A percentile compares a stretch with the other conserved stretches of the same genome.
Conservation (phyloP, 495 filamentous ascomycete genomes). For the Polyplosphaeria fusca region DNA sequence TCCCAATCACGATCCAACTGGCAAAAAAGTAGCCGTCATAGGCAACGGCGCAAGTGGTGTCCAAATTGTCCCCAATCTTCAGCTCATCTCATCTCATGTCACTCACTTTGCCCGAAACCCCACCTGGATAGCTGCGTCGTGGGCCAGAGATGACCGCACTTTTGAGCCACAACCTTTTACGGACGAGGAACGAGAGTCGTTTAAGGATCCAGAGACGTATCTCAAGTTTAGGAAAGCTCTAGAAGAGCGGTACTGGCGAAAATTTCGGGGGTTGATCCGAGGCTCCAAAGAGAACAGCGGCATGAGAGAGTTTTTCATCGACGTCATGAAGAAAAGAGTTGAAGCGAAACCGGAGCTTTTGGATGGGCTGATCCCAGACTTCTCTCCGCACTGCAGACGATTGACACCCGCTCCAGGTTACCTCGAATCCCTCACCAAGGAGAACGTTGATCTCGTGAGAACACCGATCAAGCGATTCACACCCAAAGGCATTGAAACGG, state of each 20-base stretch:
- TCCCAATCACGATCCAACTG: slow-evolving; percentile 46
- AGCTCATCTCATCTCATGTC: slow-evolving; percentile 56
- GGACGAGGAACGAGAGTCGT: slow-evolving; percentile 49
- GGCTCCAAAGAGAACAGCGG: slow-evolving; percentile 25
- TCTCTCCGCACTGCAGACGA: slow-evolving; percentile 64
- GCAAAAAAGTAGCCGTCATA: slow-evolving; percentile 59
- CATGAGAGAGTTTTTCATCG: slow-evolving; percentile 18
- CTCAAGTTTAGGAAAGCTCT: slow-evolving; percentile 49
- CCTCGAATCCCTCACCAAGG: slow-evolving; percentile 62
- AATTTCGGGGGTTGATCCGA: slow-evolving; percentile 51
- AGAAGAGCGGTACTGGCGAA: slow-evolving; percentile 57
- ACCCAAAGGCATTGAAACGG: slow-evolving; percentile 46
- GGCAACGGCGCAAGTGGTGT: slow-evolving; percentile 59
- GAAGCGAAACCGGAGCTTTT: slow-evolving; percentile 54
- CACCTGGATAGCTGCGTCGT: slow-evolving; percentile 67
- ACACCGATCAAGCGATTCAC: slow-evolving; percentile 58
- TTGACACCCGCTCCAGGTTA: slow-evolving; percentile 71
- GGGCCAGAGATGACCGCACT: slow-evolving; percentile 43
- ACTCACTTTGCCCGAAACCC: slow-evolving; percentile 64
- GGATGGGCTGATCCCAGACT: slow-evolving; percentile 59
- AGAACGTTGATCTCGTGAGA: slow-evolving; percentile 61
- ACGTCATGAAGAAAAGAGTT: slow-evolving; percentile 49
- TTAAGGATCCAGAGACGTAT: slow-evolving; percentile 51
- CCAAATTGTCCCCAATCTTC: slow-evolving; percentile 55
- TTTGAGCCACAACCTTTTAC: slow-evolving; percentile 51